These are phyloP conservation scores for Pichia scutulata DNA, from an alignment of 805 yeast species.

Conservation along the genomic window DNA sequence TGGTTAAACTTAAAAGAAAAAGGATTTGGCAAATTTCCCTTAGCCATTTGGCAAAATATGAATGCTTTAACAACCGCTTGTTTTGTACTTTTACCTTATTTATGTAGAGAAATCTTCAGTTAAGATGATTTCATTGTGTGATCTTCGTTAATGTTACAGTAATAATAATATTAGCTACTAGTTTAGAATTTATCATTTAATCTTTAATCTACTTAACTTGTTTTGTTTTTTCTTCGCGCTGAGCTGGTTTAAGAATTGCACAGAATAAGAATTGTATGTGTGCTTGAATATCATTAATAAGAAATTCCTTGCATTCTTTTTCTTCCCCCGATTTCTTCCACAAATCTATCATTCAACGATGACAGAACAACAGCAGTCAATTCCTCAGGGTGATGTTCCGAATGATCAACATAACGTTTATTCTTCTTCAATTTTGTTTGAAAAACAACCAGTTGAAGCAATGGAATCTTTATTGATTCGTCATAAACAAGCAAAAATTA, in stretches of 20 bases:
- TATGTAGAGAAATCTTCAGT: conserved; percentile 29
- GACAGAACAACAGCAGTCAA: not conserved
- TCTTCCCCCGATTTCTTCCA: not conserved
- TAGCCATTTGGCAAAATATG: conserved; percentile 63
- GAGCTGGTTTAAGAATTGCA: not conserved
- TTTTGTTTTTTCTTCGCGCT: not conserved
- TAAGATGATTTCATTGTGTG: conserved; percentile 1
- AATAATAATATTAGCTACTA: no score
- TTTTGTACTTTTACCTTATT: conserved; percentile 70
- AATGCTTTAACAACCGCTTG: conserved; percentile 68
- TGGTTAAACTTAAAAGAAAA: conserved; percentile 55
- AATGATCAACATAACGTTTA: conserved; percentile 24
- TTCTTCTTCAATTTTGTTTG: conserved; percentile 28
- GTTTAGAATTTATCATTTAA: no score
- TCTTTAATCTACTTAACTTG: no score
- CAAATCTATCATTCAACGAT: not conserved
- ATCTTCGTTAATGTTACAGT: not conserved
- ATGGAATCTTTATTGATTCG: conserved; percentile 53
- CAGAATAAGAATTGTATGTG: no score
- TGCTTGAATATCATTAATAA: no score
- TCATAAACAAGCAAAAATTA: conserved; percentile 42
- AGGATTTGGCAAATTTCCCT: conserved; percentile 61
- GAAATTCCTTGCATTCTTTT: no score
- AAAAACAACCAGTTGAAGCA: conserved; percentile 49
- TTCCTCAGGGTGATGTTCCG: not conserved